Conservation (phyloP, 352 stramenopile species). For the Plasmopara viticola region DNA sequence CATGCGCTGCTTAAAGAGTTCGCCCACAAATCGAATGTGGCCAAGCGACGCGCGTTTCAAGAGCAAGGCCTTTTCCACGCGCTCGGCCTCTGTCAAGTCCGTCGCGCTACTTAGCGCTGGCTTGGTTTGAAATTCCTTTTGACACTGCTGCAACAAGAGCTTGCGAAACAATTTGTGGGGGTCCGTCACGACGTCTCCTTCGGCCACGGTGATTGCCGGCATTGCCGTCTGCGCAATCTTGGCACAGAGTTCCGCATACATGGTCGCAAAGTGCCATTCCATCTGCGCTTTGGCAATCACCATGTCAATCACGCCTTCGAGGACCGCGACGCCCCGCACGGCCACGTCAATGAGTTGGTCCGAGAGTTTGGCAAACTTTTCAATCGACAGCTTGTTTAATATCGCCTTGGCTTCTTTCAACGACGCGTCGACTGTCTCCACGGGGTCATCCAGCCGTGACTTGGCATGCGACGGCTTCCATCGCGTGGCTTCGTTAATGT, state of each 20-base stretch:
- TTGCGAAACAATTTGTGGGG: conserved; percentile 93
- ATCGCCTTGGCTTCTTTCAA: conserved; percentile 88
- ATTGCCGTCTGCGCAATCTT: conserved; percentile 88
- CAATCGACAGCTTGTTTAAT: conserved; percentile 96
- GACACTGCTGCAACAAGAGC: conserved; percentile 88
- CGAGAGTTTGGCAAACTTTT: conserved; percentile 95
- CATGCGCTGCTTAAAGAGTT: conserved; percentile 94
- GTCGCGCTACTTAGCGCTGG: conserved; percentile 67
- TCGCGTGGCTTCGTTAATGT: conserved; percentile 78
- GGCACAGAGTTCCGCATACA: conserved; percentile 94
- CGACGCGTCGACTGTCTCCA: conserved; percentile 57
- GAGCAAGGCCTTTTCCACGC: conserved; percentile 71
- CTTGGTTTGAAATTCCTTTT: conserved; percentile 92
- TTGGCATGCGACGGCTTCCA: conserved; percentile 76
- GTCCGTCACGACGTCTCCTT: conserved; percentile 54
- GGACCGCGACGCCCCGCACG: conserved; percentile 71
- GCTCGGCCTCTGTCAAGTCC: conserved; percentile 38
- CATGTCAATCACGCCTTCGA: conserved; percentile 88
- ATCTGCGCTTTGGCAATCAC: conserved; percentile 94
- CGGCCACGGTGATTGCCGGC: conserved; percentile 58
- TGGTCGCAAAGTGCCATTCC: conserved; percentile 94
- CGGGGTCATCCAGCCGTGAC: conserved; percentile 38
- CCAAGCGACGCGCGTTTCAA: conserved; percentile 81
- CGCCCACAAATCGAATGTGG: conserved; percentile 95
- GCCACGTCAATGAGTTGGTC: conserved; percentile 88